Evolutionary conservation across 2,329 filamentous ascomycete genomes (phyloP).

Genomic region (Fusarium sublunatum): DNA sequence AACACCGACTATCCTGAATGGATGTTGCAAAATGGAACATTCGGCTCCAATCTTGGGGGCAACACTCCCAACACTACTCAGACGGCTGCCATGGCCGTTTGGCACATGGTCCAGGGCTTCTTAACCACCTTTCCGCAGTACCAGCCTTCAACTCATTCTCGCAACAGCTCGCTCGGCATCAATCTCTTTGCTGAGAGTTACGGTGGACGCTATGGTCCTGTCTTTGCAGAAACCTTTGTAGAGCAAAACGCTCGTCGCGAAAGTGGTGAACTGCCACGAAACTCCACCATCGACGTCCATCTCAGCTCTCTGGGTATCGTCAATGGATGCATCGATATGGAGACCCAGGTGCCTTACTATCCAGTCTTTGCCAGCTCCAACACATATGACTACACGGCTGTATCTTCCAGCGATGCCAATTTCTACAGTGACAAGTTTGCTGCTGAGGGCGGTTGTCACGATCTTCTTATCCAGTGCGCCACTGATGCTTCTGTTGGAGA

Average conservation of each 20-base stretch:
- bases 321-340: slow-evolving; percentile 76
- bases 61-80: slow-evolving; percentile 66
- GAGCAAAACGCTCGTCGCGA: slow-evolving; percentile 69
- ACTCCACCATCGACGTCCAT: slow-evolving; percentile 67
- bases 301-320: slow-evolving; percentile 74
- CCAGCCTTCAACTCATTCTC: slow-evolving; percentile 55
- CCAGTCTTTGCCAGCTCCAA: slow-evolving; percentile 70
- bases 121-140: slow-evolving; percentile 69
- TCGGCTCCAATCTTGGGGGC: slow-evolving; percentile 63
- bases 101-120: slow-evolving; percentile 74
- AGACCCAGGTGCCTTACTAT: slow-evolving; percentile 69
- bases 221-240: slow-evolving; percentile 69
- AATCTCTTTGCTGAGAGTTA: slow-evolving; percentile 78
- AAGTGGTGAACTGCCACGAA: slow-evolving; percentile 61
- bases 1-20: slow-evolving; percentile 42
- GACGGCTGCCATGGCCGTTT: slow-evolving; percentile 68
- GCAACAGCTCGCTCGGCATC: slow-evolving; percentile 63
- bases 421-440: slow-evolving; percentile 55
- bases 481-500: slow-evolving; percentile 54
- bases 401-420: slow-evolving; percentile 63
- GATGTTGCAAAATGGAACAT: slow-evolving; percentile 71
- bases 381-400: slow-evolving; percentile 70
- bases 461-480: slow-evolving; percentile 65
- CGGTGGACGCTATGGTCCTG: slow-evolving; percentile 75
- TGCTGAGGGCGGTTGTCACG: slow-evolving; percentile 61